Evolutionary conservation across 495 filamentous ascomycete species (phyloP).

Genomic region (Hypoxylon fragiforme): DNA sequence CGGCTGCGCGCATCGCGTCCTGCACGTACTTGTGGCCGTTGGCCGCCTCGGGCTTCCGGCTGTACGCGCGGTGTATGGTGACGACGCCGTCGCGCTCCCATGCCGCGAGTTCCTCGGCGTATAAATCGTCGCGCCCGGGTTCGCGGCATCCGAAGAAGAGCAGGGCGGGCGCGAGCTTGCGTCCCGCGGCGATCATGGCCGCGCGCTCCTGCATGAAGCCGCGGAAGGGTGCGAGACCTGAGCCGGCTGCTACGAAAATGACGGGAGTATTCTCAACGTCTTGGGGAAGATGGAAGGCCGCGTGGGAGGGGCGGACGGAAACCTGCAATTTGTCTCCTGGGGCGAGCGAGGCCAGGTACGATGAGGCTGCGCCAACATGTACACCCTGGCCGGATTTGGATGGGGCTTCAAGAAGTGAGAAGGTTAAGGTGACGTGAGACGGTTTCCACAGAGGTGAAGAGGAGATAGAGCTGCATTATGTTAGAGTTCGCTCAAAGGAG

Average conservation of each 20-base stretch:
- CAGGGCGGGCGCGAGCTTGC: conserved; percentile 59
- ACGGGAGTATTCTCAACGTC: conserved; percentile 64
- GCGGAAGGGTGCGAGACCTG: conserved; percentile 68
- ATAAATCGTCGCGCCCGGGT: conserved; percentile 61
- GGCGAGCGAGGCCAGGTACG: conserved; percentile 61
- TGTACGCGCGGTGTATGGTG: conserved; percentile 60
- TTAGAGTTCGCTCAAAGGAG: conserved; percentile 18
- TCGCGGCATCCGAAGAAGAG: conserved; percentile 68
- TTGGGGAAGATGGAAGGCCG: conserved; percentile 67
- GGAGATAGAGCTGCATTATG: conserved; percentile 63
- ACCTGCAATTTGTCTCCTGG: conserved; percentile 65
- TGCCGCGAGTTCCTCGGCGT: conserved; percentile 58
- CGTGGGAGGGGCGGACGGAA: conserved; percentile 59
- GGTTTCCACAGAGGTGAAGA: conserved; percentile 68
- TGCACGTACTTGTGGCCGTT: conserved; percentile 62
- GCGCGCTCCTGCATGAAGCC: conserved; percentile 72
- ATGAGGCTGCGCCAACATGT: conserved; percentile 62
- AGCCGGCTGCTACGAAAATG: conserved; percentile 62
- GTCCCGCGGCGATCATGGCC: conserved; percentile 54
- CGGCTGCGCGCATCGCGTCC: conserved; percentile 59
- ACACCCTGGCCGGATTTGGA: conserved; percentile 53
- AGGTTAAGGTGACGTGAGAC: conserved; percentile 64
- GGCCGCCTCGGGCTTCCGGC: conserved; percentile 36
- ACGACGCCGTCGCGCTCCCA: conserved; percentile 66
- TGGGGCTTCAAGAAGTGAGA: conserved; percentile 62